phyloP scores from a whole-genome alignment of 2,329 filamentous ascomycete species.

The Colletotrichum lupini region DNA sequence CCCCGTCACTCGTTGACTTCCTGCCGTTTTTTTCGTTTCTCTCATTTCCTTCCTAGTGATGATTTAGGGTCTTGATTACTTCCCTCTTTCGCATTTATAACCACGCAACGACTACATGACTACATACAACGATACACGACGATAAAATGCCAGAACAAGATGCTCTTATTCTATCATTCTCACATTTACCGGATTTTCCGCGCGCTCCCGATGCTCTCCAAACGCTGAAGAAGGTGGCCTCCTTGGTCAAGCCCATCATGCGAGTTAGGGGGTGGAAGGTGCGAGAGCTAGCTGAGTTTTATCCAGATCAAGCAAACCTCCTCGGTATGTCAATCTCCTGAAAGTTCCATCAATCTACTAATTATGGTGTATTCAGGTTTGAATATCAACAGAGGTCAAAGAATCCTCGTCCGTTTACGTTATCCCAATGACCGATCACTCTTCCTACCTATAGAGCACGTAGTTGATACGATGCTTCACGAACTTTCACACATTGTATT shows the following conservation, averaged over 20 bases:
- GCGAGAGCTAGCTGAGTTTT: conserved; percentile 84
- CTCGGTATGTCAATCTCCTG: conserved; percentile 62
- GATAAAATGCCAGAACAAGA: conserved; percentile 55
- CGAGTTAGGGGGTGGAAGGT: conserved; percentile 85
- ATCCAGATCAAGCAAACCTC: conserved; percentile 78
- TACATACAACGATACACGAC: not conserved
- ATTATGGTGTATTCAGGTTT: conserved; percentile 60
- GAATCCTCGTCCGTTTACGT: conserved; percentile 85
- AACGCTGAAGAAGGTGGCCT: conserved; percentile 82
- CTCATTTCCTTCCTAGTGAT: not conserved
- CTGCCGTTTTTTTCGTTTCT: not conserved
- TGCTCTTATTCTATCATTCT: conserved; percentile 58
- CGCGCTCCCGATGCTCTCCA: conserved; percentile 63
- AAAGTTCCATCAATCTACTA: not conserved
- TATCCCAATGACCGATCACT: conserved; percentile 78
- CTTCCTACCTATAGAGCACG: conserved; percentile 83
- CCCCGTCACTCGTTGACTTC: not conserved
- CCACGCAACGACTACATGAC: not conserved
- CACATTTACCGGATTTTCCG: conserved; percentile 59
- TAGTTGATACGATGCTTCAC: conserved; percentile 93
- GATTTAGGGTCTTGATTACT: not conserved
- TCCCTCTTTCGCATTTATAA: not conserved
- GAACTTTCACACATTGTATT: conserved; percentile 91
- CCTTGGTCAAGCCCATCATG: conserved; percentile 95
- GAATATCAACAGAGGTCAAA: conserved; percentile 80